phyloP scores from a whole-genome alignment of 768 basidiomycete genomes.

The Pilatotrama ljubarskyi region DNA sequence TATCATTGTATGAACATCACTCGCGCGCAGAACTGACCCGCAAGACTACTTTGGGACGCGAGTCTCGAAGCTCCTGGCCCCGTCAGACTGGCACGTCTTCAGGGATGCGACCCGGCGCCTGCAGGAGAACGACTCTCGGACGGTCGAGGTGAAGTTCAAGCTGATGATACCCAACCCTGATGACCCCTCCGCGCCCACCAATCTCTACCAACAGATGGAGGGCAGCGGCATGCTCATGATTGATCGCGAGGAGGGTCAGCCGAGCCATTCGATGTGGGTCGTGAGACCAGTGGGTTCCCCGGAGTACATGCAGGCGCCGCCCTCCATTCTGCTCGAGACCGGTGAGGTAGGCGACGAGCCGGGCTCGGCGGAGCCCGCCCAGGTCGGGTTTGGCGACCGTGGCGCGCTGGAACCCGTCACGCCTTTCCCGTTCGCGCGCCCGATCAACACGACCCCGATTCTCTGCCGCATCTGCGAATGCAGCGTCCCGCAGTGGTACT shows the following conservation, averaged over 20 bases:
- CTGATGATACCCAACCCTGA: constrained; percentile 72
- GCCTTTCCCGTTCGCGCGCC: constrained; percentile 73
- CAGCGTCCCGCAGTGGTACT: constrained; percentile 97
- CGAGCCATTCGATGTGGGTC: constrained; percentile 99
- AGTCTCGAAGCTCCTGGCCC: constrained; percentile 78
- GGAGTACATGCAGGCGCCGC: constrained; percentile 65
- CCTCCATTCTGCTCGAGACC: constrained; percentile 56
- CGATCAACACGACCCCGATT: constrained; percentile 80
- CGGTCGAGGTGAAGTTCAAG: constrained; percentile 88
- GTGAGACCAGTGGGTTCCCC: constrained; percentile 79
- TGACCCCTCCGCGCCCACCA: constrained; percentile 44
- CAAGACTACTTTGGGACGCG: constrained; percentile 75
- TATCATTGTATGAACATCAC: not conserved
- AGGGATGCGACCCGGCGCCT: constrained; percentile 82
- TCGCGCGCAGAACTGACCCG: constrained; percentile 67
- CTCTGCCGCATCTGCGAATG: constrained; percentile 98
- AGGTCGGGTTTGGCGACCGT: constrained; percentile 40
- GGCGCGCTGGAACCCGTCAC: constrained; percentile 44
- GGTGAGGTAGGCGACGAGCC: constrained; percentile 43
- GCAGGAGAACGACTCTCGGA: constrained; percentile 89
- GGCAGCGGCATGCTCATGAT: constrained; percentile 99
- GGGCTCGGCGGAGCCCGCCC: constrained; percentile 34
- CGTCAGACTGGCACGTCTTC: constrained; percentile 81
- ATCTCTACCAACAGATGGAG: constrained; percentile 84
- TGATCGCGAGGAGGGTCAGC: constrained; percentile 82